Conservation (phyloP, 495 filamentous ascomycete species). For the Aspergillus indologenus region DNA sequence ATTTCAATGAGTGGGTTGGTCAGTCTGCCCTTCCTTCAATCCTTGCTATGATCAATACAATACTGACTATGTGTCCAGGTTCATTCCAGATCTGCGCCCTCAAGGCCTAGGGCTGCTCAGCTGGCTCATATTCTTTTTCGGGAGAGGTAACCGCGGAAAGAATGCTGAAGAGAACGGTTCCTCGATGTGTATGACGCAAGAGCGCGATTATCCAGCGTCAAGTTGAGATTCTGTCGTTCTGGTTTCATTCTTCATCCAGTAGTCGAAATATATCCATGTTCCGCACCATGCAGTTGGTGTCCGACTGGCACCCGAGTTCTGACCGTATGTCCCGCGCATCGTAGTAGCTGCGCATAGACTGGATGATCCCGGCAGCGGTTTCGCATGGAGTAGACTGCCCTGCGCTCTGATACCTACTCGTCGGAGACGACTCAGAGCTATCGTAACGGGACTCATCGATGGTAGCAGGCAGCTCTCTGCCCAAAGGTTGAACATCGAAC, state of each 20-base stretch:
- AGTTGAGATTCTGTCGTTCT: too few species aligned
- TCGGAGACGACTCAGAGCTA: too few species aligned
- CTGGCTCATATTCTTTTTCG: too few species aligned
- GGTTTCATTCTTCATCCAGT: too few species aligned
- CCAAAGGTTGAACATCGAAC: too few species aligned
- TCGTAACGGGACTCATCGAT: too few species aligned
- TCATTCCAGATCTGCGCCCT: constrained; percentile 20
- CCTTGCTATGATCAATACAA: neutral
- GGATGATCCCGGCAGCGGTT: constrained; percentile 12
- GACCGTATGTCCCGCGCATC: constrained; percentile 29
- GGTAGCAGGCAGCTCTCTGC: too few species aligned
- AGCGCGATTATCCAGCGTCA: too few species aligned
- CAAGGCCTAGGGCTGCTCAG: constrained; percentile 8
- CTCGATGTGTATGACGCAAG: neutral
- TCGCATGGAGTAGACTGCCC: constrained; percentile 25
- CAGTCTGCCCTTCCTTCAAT: constrained; percentile 3
- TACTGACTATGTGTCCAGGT: constrained; percentile 9
- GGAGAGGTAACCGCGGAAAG: neutral
- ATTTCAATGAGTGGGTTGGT: constrained; percentile 28
- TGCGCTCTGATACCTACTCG: too few species aligned
- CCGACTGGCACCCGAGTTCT: constrained; percentile 40
- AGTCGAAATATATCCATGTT: constrained; percentile 39
- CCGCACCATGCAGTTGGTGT: constrained; percentile 36
- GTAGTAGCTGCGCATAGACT: neutral
- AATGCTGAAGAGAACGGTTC: neutral